These are phyloP conservation scores for Candida saitoana DNA, from an alignment of 805 yeast species.

Conservation along the genomic window DNA sequence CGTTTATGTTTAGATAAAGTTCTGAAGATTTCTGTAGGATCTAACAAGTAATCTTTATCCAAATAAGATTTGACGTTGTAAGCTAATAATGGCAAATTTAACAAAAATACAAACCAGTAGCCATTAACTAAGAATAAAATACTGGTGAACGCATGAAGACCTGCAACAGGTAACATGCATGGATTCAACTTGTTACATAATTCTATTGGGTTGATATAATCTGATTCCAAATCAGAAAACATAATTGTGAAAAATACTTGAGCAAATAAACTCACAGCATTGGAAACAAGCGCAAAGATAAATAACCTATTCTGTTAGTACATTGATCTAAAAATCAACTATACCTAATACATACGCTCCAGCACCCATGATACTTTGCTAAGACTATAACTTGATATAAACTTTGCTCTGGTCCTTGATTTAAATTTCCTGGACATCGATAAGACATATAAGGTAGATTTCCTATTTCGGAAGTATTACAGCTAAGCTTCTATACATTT, in stretches of 20 bases:
- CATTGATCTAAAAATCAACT: not conserved
- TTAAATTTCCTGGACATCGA: not conserved
- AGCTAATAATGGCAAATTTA: conserved; percentile 79
- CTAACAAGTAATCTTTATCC: conserved; percentile 79
- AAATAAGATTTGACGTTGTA: conserved; percentile 78
- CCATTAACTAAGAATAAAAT: conserved; percentile 75
- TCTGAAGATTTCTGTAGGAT: conserved; percentile 96
- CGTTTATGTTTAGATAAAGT: conserved; percentile 89
- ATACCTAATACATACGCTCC: conserved; percentile 3
- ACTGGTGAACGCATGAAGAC: conserved; percentile 69
- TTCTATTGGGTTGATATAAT: conserved; percentile 96
- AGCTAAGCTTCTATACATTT: conserved; percentile 15
- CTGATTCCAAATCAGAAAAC: conserved; percentile 93
- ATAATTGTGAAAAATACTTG: conserved; percentile 94
- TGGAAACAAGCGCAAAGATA: conserved; percentile 73
- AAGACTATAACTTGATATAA: not conserved
- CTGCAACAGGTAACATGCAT: conserved; percentile 87
- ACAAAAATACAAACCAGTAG: conserved; percentile 83
- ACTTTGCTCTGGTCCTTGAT: not conserved
- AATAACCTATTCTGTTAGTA: conserved; percentile 43
- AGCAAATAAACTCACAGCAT: conserved; percentile 81
- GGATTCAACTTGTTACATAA: conserved; percentile 89
- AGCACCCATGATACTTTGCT: conserved; percentile 2
- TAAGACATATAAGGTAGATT: conserved; percentile 1
- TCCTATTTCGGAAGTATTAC: conserved; percentile 2